A percentile compares a stretch with the other conserved stretches of the same genome.
Evolutionary conservation across 371 early-diverging fungal genomes (phyloP).

Genomic region (Zancudomyces culisetae): DNA sequence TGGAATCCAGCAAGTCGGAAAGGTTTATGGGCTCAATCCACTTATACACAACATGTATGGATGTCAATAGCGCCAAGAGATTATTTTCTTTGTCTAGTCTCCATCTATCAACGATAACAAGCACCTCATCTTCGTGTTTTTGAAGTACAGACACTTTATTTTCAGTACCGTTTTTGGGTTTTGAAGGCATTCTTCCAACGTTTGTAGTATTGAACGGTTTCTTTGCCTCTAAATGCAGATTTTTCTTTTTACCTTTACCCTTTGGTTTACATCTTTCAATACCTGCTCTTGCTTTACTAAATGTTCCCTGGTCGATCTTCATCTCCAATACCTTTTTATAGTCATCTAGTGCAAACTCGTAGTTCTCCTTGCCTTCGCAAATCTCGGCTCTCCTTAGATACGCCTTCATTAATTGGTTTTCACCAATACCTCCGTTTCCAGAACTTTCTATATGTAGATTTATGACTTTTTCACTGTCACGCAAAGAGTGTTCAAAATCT

Average conservation of each 20-base stretch:
- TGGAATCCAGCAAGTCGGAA: conserved; percentile 63
- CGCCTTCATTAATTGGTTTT: conserved; percentile 46
- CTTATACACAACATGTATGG: conserved; percentile 66
- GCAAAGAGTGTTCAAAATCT: conserved; percentile 36
- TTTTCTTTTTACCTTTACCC: background rate
- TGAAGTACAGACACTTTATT: conserved; percentile 6
- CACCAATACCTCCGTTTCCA: conserved; percentile 7
- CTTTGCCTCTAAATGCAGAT: too few relatives aligned
- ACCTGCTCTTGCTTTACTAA: conserved; percentile 35
- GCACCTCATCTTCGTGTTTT: conserved; percentile 71
- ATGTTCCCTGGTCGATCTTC: conserved; percentile 15
- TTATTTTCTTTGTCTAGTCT: conserved; percentile 71
- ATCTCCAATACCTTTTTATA: conserved; percentile 36
- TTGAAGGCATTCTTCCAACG: conserved; percentile 1
- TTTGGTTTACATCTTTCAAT: conserved; percentile 34
- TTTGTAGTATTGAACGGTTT: background rate
- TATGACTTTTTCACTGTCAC: conserved; percentile 7
- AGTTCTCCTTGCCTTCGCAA: conserved; percentile 60
- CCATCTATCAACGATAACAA: conserved; percentile 50
- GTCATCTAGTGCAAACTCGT: conserved; percentile 43
- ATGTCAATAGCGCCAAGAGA: conserved; percentile 66
- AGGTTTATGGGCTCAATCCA: conserved; percentile 57
- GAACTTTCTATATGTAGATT: conserved; percentile 4
- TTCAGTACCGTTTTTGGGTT: conserved; percentile 25
- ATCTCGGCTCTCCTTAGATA: conserved; percentile 59